A percentile compares a stretch with the other conserved stretches of the same genome.
These are phyloP conservation scores for Laburnicola sp. DNA, from an alignment of 2,329 filamentous ascomycete species.

Conservation along the genomic window DNA sequence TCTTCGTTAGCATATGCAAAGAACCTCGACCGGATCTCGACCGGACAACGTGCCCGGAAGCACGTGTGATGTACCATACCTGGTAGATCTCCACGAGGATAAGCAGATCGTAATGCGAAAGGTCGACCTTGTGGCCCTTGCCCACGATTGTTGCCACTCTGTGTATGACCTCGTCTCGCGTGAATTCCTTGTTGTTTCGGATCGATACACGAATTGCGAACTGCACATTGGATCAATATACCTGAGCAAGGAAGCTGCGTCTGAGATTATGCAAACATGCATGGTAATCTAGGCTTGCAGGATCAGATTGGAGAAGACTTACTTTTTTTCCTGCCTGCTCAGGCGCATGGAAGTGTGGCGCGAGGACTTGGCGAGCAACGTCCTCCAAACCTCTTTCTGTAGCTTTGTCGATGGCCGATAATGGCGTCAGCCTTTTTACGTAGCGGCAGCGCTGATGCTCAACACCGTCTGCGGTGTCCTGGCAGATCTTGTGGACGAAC, in stretches of 20 bases:
- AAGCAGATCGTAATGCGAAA: slow-evolving; percentile 76
- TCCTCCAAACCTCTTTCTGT: slow-evolving; percentile 69
- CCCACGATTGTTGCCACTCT: slow-evolving; percentile 69
- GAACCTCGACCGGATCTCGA: not conserved
- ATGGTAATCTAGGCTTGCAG: slow-evolving; percentile 10
- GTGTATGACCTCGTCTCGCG: slow-evolving; percentile 70
- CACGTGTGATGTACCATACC: slow-evolving; percentile 54
- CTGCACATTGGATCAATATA: slow-evolving; percentile 48
- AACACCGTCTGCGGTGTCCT: slow-evolving; percentile 56
- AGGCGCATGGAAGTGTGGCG: slow-evolving; percentile 62
- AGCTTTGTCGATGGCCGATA: slow-evolving; percentile 65
- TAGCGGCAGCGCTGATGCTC: slow-evolving; percentile 59
- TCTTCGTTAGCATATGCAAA: slow-evolving; percentile 23
- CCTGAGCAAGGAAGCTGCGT: slow-evolving; percentile 17
- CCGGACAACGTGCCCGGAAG: slow-evolving; percentile 7
- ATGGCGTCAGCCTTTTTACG: slow-evolving; percentile 63
- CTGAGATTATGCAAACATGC: slow-evolving; percentile 8
- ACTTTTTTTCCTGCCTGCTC: slow-evolving; percentile 58
- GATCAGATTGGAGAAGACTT: slow-evolving; percentile 22
- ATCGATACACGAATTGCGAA: slow-evolving; percentile 81
- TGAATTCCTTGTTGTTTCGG: slow-evolving; percentile 71
- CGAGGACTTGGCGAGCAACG: slow-evolving; percentile 65
- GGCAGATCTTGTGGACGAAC: slow-evolving; percentile 62
- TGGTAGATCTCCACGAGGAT: slow-evolving; percentile 81
- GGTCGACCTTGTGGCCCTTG: slow-evolving; percentile 71